Conservation (phyloP, 495 filamentous ascomycete species). For the Daldinia childiae region DNA sequence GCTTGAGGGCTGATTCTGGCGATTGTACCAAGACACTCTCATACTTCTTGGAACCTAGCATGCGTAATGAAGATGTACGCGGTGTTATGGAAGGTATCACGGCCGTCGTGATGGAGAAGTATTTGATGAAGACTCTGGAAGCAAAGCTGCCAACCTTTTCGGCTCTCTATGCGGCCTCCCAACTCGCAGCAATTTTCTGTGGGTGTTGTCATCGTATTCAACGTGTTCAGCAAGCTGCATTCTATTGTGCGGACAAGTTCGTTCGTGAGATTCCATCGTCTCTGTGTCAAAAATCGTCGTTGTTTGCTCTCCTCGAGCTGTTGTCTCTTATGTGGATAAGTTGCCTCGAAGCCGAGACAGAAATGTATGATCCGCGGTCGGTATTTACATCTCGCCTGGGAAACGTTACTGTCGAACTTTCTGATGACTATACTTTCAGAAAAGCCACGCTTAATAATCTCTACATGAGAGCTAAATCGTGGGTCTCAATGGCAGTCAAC, state of each 20-base stretch:
- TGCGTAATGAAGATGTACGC: conserved; percentile 80
- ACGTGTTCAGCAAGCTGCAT: conserved; percentile 85
- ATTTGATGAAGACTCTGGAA: conserved; percentile 74
- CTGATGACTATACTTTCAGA: conserved; percentile 85
- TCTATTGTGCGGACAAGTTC: conserved; percentile 82
- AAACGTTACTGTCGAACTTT: conserved; percentile 83
- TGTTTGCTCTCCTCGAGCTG: conserved; percentile 92
- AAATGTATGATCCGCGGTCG: conserved; percentile 88
- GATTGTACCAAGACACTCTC: conserved; percentile 86
- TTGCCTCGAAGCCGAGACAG: conserved; percentile 91
- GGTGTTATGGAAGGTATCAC: conserved; percentile 88
- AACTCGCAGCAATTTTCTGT: conserved; percentile 83
- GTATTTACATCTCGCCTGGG: conserved; percentile 78
- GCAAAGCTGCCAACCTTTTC: conserved; percentile 79
- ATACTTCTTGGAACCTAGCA: conserved; percentile 91
- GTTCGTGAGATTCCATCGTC: conserved; percentile 85
- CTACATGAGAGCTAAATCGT: conserved; percentile 76
- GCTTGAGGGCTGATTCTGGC: conserved; percentile 79
- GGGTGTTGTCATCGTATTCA: conserved; percentile 92
- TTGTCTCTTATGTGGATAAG: conserved; percentile 93
- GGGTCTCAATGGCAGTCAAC: conserved; percentile 82
- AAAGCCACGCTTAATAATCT: conserved; percentile 80
- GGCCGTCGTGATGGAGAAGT: conserved; percentile 73
- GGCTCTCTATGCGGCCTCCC: conserved; percentile 84
- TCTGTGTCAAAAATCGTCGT: conserved; percentile 85